Evolutionary conservation across 176 grass and related monocot genomes (phyloP).

Genomic region (Zoysia pacifica): DNA sequence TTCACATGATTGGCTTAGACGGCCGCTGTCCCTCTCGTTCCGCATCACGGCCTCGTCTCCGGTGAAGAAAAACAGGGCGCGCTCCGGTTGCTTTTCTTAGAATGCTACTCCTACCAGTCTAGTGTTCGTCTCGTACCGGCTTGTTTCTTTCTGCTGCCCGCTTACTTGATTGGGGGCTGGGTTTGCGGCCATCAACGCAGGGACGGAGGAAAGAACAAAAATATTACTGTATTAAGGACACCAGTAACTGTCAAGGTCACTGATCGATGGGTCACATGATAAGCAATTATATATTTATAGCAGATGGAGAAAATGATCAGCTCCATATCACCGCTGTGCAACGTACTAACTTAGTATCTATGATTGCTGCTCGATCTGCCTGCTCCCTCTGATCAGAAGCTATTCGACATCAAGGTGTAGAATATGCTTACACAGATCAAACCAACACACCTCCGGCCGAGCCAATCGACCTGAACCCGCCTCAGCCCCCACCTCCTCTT

Average conservation of each 20-base stretch:
- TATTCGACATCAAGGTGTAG: too few relatives aligned
- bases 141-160: slow-evolving; percentile 8
- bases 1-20: slow-evolving; percentile 30
- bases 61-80: slow-evolving; percentile 45
- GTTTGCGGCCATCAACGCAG: not conserved
- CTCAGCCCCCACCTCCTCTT: too few relatives aligned
- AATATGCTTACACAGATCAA: too few relatives aligned
- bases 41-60: slow-evolving; percentile 40
- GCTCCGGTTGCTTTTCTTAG: slow-evolving; percentile 53
- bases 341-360: slow-evolving; percentile 18
- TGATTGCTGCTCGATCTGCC: slow-evolving; percentile 36
- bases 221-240: slow-evolving; percentile 32
- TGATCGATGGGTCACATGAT: slow-evolving; percentile 29
- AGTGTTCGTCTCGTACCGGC: not conserved
- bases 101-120: slow-evolving; percentile 12
- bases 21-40: slow-evolving; percentile 42
- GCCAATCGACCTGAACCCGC: too few relatives aligned
- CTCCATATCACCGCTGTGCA: slow-evolving; percentile 4
- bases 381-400: not conserved
- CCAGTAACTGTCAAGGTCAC: slow-evolving; percentile 47
- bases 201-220: slow-evolving; percentile 15
- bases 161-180: slow-evolving; percentile 26
- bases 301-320: not conserved
- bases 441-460: too few relatives aligned
- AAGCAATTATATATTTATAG: slow-evolving; percentile 20